Evolutionary conservation across 345 rosid genomes (phyloP).

Genomic region (Erucastrum elatum): DNA sequence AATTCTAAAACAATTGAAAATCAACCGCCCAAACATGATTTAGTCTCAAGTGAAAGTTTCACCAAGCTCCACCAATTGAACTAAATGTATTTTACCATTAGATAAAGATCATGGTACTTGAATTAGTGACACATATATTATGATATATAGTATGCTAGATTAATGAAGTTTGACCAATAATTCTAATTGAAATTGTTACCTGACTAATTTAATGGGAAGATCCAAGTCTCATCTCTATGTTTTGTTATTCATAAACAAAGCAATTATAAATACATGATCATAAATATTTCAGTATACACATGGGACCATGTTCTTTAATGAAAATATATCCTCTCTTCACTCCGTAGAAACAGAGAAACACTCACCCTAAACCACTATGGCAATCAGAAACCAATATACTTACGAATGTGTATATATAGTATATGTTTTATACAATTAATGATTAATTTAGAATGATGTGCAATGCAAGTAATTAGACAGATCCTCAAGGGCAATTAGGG

Average conservation of each 20-base stretch:
- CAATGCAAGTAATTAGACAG: constrained; percentile 15
- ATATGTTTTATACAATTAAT: constrained; percentile 38
- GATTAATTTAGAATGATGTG: constrained; percentile 26
- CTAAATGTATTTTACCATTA: not conserved
- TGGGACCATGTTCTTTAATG: constrained; percentile 39
- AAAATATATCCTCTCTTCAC: constrained; percentile 11
- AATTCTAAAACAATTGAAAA: not conserved
- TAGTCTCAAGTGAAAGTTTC: not conserved
- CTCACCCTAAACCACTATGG: constrained; percentile 27
- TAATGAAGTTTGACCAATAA: constrained; percentile 15
- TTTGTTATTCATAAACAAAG: not conserved
- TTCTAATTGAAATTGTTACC: no score
- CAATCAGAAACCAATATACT: constrained; percentile 21
- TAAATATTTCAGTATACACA: constrained; percentile 33
- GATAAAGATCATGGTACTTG: not conserved
- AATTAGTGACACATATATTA: not conserved
- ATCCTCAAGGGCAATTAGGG: constrained; percentile 57
- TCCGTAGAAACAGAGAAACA: constrained; percentile 22
- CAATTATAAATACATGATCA: constrained; percentile 24
- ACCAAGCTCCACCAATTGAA: not conserved
- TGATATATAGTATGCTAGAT: not conserved
- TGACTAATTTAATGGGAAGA: not conserved
- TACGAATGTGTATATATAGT: constrained; percentile 30
- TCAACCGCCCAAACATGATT: not conserved
- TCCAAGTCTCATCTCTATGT: constrained; percentile 33